A percentile compares a stretch with the other conserved stretches of the same genome.
Conservation (phyloP, 108 stramenopile species). For the Skeletonema potamos region DNA sequence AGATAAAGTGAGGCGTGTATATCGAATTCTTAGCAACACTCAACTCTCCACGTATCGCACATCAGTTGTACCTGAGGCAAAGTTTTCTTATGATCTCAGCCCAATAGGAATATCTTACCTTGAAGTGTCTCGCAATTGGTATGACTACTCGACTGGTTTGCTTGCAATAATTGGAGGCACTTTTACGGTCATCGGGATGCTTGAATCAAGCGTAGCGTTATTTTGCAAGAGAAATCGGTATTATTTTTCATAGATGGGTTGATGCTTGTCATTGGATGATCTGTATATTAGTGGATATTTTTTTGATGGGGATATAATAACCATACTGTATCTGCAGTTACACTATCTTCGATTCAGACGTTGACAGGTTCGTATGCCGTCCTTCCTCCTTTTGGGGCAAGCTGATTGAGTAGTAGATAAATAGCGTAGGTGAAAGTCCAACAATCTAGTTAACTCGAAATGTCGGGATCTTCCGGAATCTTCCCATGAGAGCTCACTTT, state of each 20-base stretch:
- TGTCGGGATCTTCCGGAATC: too few species aligned
- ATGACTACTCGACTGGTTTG: slow-evolving; percentile 92
- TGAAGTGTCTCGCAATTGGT: slow-evolving; percentile 65
- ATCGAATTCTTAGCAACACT: slow-evolving; percentile 70
- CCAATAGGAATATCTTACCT: slow-evolving; percentile 83
- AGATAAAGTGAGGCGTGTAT: slow-evolving; percentile 22
- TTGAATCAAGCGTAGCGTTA: slow-evolving; percentile 62
- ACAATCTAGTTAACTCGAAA: too few species aligned
- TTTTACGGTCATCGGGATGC: slow-evolving; percentile 92
- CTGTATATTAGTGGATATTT: too few species aligned
- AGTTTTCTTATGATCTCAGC: slow-evolving; percentile 82
- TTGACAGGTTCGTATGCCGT: too few species aligned
- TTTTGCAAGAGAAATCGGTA: slow-evolving; percentile 4
- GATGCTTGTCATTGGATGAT: not conserved
- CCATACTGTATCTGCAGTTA: too few species aligned
- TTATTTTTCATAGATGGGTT: not conserved
- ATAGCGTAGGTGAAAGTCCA: too few species aligned
- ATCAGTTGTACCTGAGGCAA: slow-evolving; percentile 76
- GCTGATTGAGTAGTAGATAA: too few species aligned
- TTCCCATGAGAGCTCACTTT: too few species aligned
- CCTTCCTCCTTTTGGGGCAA: too few species aligned
- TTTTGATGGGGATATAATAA: too few species aligned
- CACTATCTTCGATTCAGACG: too few species aligned
- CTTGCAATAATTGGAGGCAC: slow-evolving; percentile 95
- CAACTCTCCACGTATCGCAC: slow-evolving; percentile 71